A percentile compares a stretch with the other conserved stretches of the same genome.
Evolutionary conservation across 305 asterid genomes (phyloP).

Genomic region (Solanum hybrid): DNA sequence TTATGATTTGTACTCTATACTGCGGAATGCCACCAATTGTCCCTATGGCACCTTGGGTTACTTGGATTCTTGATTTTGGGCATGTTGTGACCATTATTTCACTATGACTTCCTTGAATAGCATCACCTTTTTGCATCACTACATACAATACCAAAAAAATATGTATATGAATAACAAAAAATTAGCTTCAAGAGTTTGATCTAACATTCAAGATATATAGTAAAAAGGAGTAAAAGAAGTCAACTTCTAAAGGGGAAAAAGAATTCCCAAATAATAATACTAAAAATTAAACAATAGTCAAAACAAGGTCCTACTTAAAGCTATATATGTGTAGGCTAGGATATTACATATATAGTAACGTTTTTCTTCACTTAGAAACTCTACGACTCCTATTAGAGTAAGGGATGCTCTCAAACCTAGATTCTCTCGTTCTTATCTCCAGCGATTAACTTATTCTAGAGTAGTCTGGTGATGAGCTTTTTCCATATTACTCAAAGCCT

Average conservation of each 20-base stretch:
- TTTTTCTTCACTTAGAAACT: no score
- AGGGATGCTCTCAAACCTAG: no score
- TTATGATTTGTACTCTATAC: slow-evolving; percentile 64
- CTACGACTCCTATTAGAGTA: no score
- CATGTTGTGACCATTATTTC: not conserved
- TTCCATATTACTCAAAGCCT: no score
- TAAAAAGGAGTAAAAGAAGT: not conserved
- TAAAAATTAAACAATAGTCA: no score
- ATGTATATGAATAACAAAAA: not conserved
- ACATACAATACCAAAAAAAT: not conserved
- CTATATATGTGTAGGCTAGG: no score
- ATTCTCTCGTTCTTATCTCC: no score
- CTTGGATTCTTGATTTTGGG: slow-evolving; percentile 26
- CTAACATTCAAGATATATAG: not conserved
- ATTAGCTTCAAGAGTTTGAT: not conserved
- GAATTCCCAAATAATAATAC: no score
- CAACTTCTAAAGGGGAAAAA: no score
- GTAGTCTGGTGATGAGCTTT: not conserved
- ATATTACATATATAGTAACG: no score
- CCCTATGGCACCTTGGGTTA: slow-evolving; percentile 54
- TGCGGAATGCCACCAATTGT: slow-evolving; percentile 72
- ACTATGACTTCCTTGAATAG: not conserved
- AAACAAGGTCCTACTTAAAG: no score
- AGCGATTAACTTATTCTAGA: no score
- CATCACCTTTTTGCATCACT: not conserved